Conservation (phyloP, 2,329 filamentous ascomycete species). For the Monilinia polystroma region DNA sequence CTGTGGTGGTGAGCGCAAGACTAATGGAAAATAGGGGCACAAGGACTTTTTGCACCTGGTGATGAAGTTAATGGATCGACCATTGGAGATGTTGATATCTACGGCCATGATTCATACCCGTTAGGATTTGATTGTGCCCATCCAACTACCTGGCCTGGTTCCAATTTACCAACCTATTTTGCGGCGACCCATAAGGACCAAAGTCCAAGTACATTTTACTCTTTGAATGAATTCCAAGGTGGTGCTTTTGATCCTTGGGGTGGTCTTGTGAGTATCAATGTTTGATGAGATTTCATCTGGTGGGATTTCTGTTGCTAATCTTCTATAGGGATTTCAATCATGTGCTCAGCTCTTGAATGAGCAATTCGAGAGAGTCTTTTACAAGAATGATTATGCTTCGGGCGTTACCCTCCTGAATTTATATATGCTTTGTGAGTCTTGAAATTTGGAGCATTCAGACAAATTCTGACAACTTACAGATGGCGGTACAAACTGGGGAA, state of each 20-base stretch:
- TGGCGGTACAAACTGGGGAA: conserved; percentile 84
- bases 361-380: conserved; percentile 76
- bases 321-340: conserved; percentile 56
- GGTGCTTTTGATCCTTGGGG: conserved; percentile 75
- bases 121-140: conserved; percentile 49
- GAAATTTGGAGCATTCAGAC: conserved; percentile 45
- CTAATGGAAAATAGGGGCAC: conserved; percentile 27
- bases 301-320: conserved; percentile 16
- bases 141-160: conserved; percentile 57
- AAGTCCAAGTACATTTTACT: conserved; percentile 65
- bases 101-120: conserved; percentile 47
- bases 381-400: conserved; percentile 71
- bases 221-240: conserved; percentile 64
- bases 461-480: conserved; percentile 41
- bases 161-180: conserved; percentile 56
- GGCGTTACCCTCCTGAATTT: conserved; percentile 67
- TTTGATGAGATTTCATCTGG: not conserved
- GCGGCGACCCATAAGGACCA: conserved; percentile 54
- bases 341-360: conserved; percentile 66
- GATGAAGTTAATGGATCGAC: conserved; percentile 35
- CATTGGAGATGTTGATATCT: conserved; percentile 38
- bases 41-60: conserved; percentile 38
- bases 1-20: not conserved
- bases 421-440: conserved; percentile 61
- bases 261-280: conserved; percentile 45